Evolutionary conservation across 345 rosid genomes (phyloP).

Genomic region (Aquilaria yunnanensis): DNA sequence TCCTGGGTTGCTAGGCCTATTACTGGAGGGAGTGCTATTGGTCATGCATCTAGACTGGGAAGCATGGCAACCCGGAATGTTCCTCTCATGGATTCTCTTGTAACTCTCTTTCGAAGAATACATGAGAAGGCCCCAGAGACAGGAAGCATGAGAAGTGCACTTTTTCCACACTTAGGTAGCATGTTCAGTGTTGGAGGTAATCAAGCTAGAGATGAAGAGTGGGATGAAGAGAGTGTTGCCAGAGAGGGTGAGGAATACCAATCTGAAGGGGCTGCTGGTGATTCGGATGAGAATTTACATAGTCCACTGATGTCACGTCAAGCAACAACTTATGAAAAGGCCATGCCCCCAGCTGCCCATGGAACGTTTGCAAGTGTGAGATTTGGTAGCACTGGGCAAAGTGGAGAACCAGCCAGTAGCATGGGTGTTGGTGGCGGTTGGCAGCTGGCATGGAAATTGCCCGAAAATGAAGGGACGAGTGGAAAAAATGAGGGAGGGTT

Average conservation of each 20-base stretch:
- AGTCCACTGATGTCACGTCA: conserved; percentile 86
- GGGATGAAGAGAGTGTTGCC: conserved; percentile 69
- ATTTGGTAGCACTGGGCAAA: conserved; percentile 52
- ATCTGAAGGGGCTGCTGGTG: conserved; percentile 50
- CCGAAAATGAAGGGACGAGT: conserved; percentile 50
- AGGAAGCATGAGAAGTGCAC: conserved; percentile 82
- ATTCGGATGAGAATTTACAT: conserved; percentile 63
- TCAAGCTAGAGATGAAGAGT: conserved; percentile 54
- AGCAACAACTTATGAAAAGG: conserved; percentile 63
- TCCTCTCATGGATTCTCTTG: conserved; percentile 66
- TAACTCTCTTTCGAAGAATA: conserved; percentile 69
- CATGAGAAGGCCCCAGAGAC: conserved; percentile 70
- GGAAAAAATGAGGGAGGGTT: conserved; percentile 71
- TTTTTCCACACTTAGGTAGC: conserved; percentile 90
- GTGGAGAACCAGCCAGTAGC: conserved; percentile 40
- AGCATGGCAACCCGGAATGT: conserved; percentile 43
- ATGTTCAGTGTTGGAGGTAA: conserved; percentile 92
- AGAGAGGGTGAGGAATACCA: conserved; percentile 64
- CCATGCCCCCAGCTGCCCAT: conserved; percentile 33
- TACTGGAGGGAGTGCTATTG: conserved; percentile 49
- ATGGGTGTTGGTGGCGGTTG: conserved; percentile 83
- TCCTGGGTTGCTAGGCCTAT: conserved; percentile 81
- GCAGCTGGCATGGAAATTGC: conserved; percentile 96
- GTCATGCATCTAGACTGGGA: conserved; percentile 56
- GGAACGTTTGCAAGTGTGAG: conserved; percentile 45